phyloP scores from a whole-genome alignment of 495 filamentous ascomycete species.

The Talaromyces adpressus region DNA sequence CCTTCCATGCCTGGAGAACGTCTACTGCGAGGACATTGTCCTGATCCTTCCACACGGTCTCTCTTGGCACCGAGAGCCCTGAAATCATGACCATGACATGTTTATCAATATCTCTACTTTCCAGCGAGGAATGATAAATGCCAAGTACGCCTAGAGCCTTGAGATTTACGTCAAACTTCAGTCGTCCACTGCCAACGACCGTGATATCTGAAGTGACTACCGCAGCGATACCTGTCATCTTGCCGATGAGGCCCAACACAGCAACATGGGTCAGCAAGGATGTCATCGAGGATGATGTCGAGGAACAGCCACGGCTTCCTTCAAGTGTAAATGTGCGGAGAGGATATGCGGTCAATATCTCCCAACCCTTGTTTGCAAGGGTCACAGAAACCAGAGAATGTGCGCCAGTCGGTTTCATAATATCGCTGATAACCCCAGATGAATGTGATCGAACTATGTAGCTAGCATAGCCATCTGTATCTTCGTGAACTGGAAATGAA shows the following conservation, averaged over 20 bases:
- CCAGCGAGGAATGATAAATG: slow-evolving; percentile 59
- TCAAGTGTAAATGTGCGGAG: slow-evolving; percentile 45
- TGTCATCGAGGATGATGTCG: not conserved
- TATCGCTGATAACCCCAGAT: slow-evolving; percentile 55
- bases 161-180: slow-evolving; percentile 57
- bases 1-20: slow-evolving; percentile 69
- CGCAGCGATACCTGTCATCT: slow-evolving; percentile 85
- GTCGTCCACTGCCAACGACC: slow-evolving; percentile 47
- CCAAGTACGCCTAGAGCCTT: slow-evolving; percentile 81
- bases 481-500: slow-evolving; percentile 12
- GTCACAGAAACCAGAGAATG: slow-evolving; percentile 48
- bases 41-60: slow-evolving; percentile 56
- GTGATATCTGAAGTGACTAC: slow-evolving; percentile 52
- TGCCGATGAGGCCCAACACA: slow-evolving; percentile 74
- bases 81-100: slow-evolving; percentile 73
- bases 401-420: slow-evolving; percentile 30
- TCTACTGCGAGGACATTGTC: slow-evolving; percentile 69
- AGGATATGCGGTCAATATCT: slow-evolving; percentile 74
- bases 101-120: slow-evolving; percentile 48
- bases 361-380: slow-evolving; percentile 61
- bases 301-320: slow-evolving; percentile 9
- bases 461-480: slow-evolving; percentile 18
- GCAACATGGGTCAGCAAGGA: slow-evolving; percentile 39
- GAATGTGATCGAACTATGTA: slow-evolving; percentile 70
- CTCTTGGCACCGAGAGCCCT: slow-evolving; percentile 57